Base-by-base conservation (phyloP, 164 flowering plant genomes). In the Macadamia integrifolia region DNA sequence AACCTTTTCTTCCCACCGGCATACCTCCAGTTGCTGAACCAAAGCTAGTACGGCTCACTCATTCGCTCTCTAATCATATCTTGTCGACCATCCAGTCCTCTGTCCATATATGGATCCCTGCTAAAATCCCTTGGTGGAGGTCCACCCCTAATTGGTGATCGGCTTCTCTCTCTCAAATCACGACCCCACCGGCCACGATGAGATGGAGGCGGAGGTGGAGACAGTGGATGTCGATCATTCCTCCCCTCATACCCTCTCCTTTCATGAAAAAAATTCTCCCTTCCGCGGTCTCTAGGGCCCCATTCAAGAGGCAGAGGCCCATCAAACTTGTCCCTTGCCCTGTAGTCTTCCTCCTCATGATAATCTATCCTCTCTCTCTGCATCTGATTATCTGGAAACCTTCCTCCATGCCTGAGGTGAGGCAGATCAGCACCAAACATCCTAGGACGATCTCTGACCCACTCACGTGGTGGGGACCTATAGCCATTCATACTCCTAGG, bases 391-490 rank as follows among this genome's bases (percentile, higher is more conserved):
- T 85, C 92, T 18, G 87, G 76, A 72, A 87, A 83, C 79, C 91
- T 82, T 60, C 79, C 84, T 66, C 82, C 93, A 68, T 81, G 87
- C 73, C 93, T 77, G 6, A 77, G 74, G 58, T 80, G 80, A 23
- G 81, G 84, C 30, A 82, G 79, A 11, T 74, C 83, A 60, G 79
- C 72, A 12, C 76, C 84, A 62, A 83, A 81, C 8, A 85, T 89
- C 71, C 92, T 77, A 40, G 88, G 87, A 9, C 80, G 86, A 69
- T 85, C 89, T 68, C 90, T 82, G 40, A 76, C 79, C 89, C 85
- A 88, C 12, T 69, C 75, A 62, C 90, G 89, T 74, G 93, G 92
- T 59, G 91, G 91, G 3, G 98, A 89, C 71, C 90, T 82, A 58
- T 77, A 88, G 56, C 91, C 84, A 75, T 85, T 87, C 71, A 81